phyloP scores from a whole-genome alignment of 2,329 filamentous ascomycete species.

The Trichoderma breve region DNA sequence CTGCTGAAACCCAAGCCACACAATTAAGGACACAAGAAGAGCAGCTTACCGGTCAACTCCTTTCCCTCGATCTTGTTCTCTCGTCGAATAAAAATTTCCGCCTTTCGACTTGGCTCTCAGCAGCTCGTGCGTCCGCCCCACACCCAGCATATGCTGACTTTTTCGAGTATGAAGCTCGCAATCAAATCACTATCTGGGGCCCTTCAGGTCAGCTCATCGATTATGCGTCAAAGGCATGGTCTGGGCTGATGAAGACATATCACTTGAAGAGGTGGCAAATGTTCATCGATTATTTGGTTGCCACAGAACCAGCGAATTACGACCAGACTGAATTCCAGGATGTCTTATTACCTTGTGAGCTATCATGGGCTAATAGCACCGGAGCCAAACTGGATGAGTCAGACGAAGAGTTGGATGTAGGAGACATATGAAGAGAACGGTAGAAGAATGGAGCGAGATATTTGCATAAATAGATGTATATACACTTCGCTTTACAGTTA shows the following conservation, averaged over 20 bases:
- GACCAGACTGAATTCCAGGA: background rate
- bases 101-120: constrained; percentile 41
- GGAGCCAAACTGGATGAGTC: background rate
- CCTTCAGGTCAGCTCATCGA: constrained; percentile 47
- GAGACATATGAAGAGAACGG: background rate
- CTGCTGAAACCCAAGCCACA: background rate
- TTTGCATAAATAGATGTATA: background rate
- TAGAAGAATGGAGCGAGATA: background rate
- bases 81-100: constrained; percentile 41
- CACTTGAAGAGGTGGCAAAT: constrained; percentile 46
- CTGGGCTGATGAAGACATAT: constrained; percentile 45
- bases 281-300: constrained; percentile 41
- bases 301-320: constrained; percentile 6
- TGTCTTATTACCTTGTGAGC: background rate
- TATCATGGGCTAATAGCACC: background rate
- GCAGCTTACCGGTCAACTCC: constrained; percentile 36
- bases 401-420: background rate
- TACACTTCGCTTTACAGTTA: background rate
- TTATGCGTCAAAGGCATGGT: constrained; percentile 50
- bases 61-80: constrained; percentile 42
- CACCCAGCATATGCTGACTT: constrained; percentile 30
- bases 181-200: constrained; percentile 52
- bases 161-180: constrained; percentile 46
- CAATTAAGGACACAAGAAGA: background rate
- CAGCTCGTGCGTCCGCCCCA: constrained; percentile 35